A percentile compares a stretch with the other conserved stretches of the same genome.
phyloP scores from a whole-genome alignment of 768 basidiomycete species.

The Amanita pallidorosea region DNA sequence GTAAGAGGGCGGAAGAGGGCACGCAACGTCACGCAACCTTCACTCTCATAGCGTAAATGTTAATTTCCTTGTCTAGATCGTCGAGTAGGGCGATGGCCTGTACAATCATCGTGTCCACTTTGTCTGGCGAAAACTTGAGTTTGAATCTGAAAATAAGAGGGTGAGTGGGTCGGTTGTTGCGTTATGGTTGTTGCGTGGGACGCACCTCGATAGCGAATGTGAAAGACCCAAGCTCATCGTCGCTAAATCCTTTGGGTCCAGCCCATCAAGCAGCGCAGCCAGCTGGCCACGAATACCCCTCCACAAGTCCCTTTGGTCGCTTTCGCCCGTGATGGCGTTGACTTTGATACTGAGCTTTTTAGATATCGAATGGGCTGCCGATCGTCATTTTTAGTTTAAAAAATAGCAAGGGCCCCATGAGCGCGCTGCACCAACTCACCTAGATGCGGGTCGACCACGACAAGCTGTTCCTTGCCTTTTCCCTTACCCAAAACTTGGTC shows the following conservation, averaged over 20 bases:
- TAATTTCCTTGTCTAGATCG: constrained; percentile 99
- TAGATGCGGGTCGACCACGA: constrained; percentile 85
- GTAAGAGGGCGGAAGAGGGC: background rate
- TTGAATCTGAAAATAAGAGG: constrained; percentile 59
- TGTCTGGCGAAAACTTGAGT: constrained; percentile 98
- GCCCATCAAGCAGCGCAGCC: constrained; percentile 74
- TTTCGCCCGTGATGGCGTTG: constrained; percentile 37
- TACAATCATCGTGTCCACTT: constrained; percentile 99
- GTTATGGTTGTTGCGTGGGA: background rate
- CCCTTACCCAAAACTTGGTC: constrained; percentile 82
- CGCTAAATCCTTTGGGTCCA: constrained; percentile 88
- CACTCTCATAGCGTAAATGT: constrained; percentile 98
- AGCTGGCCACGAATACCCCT: constrained; percentile 92
- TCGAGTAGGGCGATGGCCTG: constrained; percentile 97
- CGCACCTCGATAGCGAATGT: constrained; percentile 89
- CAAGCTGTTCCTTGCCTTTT: constrained; percentile 75
- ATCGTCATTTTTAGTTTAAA: background rate
- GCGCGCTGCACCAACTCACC: constrained; percentile 37
- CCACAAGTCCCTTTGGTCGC: constrained; percentile 67
- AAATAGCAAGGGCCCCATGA: background rate
- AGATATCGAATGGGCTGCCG: constrained; percentile 69
- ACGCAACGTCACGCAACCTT: constrained; percentile 49
- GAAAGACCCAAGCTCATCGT: constrained; percentile 98
- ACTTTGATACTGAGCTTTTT: constrained; percentile 94
- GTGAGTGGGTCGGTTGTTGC: no score